Conservation (phyloP, 1,284 basidiomycete species). For the Coniferiporia sulphurascens region DNA sequence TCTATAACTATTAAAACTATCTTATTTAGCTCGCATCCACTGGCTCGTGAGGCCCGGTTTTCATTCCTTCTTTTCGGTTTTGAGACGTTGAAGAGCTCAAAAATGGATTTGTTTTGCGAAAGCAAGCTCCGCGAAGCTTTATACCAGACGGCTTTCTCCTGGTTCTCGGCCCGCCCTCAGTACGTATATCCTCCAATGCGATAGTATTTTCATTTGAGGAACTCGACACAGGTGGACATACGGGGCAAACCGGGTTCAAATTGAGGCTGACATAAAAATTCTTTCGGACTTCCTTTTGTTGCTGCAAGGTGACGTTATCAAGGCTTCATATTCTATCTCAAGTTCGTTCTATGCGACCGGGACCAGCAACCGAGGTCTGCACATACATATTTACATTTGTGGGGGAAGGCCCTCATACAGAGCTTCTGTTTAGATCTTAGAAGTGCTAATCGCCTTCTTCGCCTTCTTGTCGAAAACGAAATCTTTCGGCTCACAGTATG, state of each 20-base stretch:
- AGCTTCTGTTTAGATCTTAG: conserved; percentile 26
- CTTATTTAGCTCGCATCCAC: conserved; percentile 73
- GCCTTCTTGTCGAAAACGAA: conserved; percentile 88
- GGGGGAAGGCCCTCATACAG: conserved; percentile 38
- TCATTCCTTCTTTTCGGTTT: conserved; percentile 91
- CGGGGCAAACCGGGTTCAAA: conserved; percentile 86
- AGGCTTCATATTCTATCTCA: conserved; percentile 62
- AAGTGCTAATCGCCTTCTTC: conserved; percentile 67
- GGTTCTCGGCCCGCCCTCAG: conserved; percentile 92
- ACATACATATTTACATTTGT: conserved; percentile 43
- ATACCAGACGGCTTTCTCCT: conserved; percentile 79
- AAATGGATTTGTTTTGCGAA: conserved; percentile 84
- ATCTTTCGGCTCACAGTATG: conserved; percentile 84
- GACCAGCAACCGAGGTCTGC: conserved; percentile 24
- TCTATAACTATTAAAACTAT: conserved; percentile 1
- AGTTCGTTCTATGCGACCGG: conserved; percentile 53
- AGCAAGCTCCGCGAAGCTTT: conserved; percentile 71
- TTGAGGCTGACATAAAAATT: conserved; percentile 84
- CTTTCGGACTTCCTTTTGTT: conserved; percentile 80
- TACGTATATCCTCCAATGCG: conserved; percentile 35
- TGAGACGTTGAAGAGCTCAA: conserved; percentile 85
- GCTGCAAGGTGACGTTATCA: conserved; percentile 69
- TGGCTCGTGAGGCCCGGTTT: conserved; percentile 88
- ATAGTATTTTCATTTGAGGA: conserved; percentile 8
- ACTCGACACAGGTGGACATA: conserved; percentile 76